Base-by-base conservation (phyloP, 768 basidiomycete species). In the Termitomyces titanicus region DNA sequence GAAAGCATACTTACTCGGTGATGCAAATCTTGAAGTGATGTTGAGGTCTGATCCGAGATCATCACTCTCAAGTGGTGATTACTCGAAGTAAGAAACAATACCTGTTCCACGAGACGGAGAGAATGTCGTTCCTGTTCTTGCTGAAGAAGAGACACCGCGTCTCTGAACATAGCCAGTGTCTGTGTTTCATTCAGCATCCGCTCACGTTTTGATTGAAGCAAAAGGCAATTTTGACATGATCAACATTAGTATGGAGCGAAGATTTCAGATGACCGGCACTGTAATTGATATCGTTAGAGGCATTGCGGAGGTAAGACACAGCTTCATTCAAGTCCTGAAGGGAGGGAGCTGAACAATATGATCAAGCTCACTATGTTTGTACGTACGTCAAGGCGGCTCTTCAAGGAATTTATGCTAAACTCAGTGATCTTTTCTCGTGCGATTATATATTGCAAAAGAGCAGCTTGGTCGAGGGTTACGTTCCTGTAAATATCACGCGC, bases 401-500 rank as follows among this genome's bases (percentile, higher is more conserved):
- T 64, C 69, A 75, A 75, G 29, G 61, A 52, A 10, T 65, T 61
- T 27, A 72, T 62, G 29, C 61, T 62, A 13, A 61, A 49, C 47
- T 65, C 64, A 20, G 71, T 60, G 1, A 38, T 54, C 40, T 73
- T 71, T 65, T 86, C 84, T 35, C 79, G 74, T 3, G 71, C 64
- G 17, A 69, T 58, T 4, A 89, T 55, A 57, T 76, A 68, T 15
- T 72, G 74, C 17, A 89, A 60, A 11, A 89, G 59, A 20, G 70
- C 64, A 15, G 79, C 63, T 57, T 85, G 83, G 55, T 88, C 85
- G 15, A 78, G 49, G 0, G 85, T 88, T 13, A 78, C 76, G 56
- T 90, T 89, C 47, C 69, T 74, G 71, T 89, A 90, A 20, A 88
- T 76, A 46, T 85, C 80, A 59, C 78, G 80, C 7, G 89, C 88